Base-by-base conservation (phyloP, 1,139 yeast genomes). In the Magnusiomyces tetraspermus region DNA sequence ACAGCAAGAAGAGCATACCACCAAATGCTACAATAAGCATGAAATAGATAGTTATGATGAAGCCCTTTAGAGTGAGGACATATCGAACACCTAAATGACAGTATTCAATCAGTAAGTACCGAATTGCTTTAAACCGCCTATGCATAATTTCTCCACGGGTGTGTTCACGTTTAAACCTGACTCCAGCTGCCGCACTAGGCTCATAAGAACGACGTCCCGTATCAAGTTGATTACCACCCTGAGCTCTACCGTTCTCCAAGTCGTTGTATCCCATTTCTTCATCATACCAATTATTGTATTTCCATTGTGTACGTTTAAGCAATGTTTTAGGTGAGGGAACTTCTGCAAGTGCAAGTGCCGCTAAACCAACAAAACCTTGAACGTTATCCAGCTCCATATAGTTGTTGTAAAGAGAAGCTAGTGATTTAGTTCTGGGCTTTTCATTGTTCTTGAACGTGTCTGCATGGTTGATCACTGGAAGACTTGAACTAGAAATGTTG, bases 1-100 rank as follows among this genome's bases (percentile, higher is more conserved):
- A 50, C 23, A 59, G 50, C 30, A 59, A 44, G 47, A 59, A 59
- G 8, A 59, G 54, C 62, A 59, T 59, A 6, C 62, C 62, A n/a
- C 62, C 62, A 51, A 57, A 59, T 1, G 62, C 62, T 37, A 59
- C 55, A 13, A 59, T 60, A 3, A 57, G 55, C 15, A 47, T 31
- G 40, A 59, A 53, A 38, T 59, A 59, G 2, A 59, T 31, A 2
- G 58, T 51, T n/a, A 59, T 54, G 11, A 51, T 44, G 40, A 58
- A 57, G n/a, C 62, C 62, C 48, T 66, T 51, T 21, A 46, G 24
- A 2, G 57, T 54, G 30, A 43, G 17, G 19, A 54, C 31, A 41
- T 48, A 50, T 23, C 46, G 47, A 3, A 48, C 15, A 24, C 43
- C 51, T 6, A 54, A 48, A 30, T 43, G 50, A 8, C 37, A 4